These are phyloP conservation scores for Ammopiptanthus mongolicus DNA, from an alignment of 306 rosid species.

Conservation along the genomic window DNA sequence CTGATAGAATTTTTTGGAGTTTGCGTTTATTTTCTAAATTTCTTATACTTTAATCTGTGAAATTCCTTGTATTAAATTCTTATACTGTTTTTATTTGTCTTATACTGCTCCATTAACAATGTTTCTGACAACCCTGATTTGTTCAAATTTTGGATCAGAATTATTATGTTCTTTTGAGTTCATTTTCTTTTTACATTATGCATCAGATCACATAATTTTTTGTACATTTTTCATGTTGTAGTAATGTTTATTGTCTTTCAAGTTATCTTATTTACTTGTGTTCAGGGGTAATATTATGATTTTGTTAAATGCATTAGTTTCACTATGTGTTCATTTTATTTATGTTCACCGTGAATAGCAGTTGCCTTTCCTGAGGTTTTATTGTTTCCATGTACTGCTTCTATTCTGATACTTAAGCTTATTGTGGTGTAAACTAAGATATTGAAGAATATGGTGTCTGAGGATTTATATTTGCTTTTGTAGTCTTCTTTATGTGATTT, in stretches of 20 bases:
- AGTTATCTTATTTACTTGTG: neutral
- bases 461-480: neutral
- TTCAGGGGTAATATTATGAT: neutral
- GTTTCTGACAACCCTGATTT: neutral
- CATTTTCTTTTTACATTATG: too few species aligned
- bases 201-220: neutral
- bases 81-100: too few species aligned
- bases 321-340: neutral
- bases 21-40: neutral
- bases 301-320: neutral
- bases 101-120: neutral
- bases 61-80: neutral
- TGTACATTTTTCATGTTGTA: too few species aligned
- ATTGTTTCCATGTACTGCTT: neutral
- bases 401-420: neutral
- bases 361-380: neutral
- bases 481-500: neutral
- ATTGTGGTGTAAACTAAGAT: neutral
- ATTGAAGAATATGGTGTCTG: neutral
- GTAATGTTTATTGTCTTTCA: neutral
- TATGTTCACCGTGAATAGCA: neutral
- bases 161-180: neutral
- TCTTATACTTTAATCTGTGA: too few species aligned
- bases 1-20: neutral
- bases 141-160: neutral